A percentile compares a stretch with the other conserved stretches of the same genome.
Evolutionary conservation across 1,284 basidiomycete genomes (phyloP).

Genomic region (Boletus semigastroideus): DNA sequence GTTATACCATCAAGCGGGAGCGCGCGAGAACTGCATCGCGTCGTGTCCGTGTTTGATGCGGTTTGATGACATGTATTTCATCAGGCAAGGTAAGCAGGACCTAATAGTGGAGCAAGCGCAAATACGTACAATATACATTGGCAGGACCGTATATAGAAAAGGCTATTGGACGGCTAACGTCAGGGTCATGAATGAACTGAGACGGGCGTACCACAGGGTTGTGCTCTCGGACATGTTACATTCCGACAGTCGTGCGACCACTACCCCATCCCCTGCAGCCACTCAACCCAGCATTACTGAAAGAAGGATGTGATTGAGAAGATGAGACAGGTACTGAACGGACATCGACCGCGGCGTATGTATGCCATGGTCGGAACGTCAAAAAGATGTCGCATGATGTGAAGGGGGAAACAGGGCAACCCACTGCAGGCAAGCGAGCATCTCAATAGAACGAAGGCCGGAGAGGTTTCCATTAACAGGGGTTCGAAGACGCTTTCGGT

Average conservation of each 20-base stretch:
- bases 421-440: conserved; percentile 1
- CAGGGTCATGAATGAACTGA: conserved; percentile 16
- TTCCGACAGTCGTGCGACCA: conserved; percentile 3
- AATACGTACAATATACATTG: conserved; percentile 26
- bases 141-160: conserved; percentile 21
- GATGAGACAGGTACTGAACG: conserved; percentile 1
- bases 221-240: background rate
- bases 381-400: conserved; percentile 5
- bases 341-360: background rate
- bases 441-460: conserved; percentile 6
- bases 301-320: conserved; percentile 8
- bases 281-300: background rate
- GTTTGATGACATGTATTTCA: conserved; percentile 18
- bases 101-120: conserved; percentile 21
- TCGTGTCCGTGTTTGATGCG: conserved; percentile 12
- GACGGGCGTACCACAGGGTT: conserved; percentile 7
- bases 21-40: conserved; percentile 5
- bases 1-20: conserved; percentile 15
- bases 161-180: conserved; percentile 3
- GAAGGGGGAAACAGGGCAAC: conserved; percentile 7
- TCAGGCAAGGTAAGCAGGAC: conserved; percentile 9
- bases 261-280: conserved; percentile 4
- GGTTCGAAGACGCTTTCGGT: conserved; percentile 4
- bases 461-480: conserved; percentile 6
- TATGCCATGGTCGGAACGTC: conserved; percentile 2